phyloP scores from a whole-genome alignment of 1,284 basidiomycete genomes.

The Ustilago lituana region DNA sequence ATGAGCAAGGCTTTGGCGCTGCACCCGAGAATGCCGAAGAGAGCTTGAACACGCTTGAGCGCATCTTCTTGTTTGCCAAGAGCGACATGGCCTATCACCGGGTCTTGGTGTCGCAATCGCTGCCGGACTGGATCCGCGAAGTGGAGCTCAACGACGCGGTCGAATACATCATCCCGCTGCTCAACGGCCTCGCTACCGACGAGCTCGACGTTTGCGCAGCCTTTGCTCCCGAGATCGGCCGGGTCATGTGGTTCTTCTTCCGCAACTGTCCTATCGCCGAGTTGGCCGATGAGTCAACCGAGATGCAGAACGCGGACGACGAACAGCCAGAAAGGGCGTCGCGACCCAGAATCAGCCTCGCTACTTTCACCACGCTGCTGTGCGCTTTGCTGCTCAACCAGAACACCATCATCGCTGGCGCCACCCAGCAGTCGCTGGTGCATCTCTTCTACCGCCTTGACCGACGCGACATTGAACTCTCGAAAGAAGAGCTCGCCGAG shows the following conservation, averaged over 20 bases:
- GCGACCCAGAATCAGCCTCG: slow-evolving; percentile 75
- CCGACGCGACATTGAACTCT: slow-evolving; percentile 34
- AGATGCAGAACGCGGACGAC: slow-evolving; percentile 35
- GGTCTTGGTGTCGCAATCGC: slow-evolving; percentile 75
- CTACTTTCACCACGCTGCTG: slow-evolving; percentile 89
- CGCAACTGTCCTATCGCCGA: slow-evolving; percentile 71
- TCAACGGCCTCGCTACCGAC: slow-evolving; percentile 86
- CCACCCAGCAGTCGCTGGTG: slow-evolving; percentile 80
- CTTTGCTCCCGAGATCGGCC: slow-evolving; percentile 81
- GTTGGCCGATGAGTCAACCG: slow-evolving; percentile 39
- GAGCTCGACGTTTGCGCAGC: slow-evolving; percentile 92
- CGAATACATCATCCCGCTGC: slow-evolving; percentile 90
- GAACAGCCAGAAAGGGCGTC: slow-evolving; percentile 46
- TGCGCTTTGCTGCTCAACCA: slow-evolving; percentile 86
- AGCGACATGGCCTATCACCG: slow-evolving; percentile 84
- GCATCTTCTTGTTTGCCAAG: slow-evolving; percentile 90
- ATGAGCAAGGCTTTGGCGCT: slow-evolving; percentile 21
- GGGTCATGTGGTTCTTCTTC: slow-evolving; percentile 94
- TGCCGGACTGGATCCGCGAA: slow-evolving; percentile 65
- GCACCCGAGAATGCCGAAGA: slow-evolving; percentile 38
- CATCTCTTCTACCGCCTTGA: slow-evolving; percentile 75
- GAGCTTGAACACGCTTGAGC: slow-evolving; percentile 79
- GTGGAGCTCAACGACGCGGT: slow-evolving; percentile 84
- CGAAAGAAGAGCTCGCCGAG: slow-evolving; percentile 38
- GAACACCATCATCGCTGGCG: slow-evolving; percentile 78